Percentiles rank a stretch among this genome's conserved stretches.
These are phyloP conservation scores for Fusarium sp. DNA, from an alignment of 2,329 filamentous ascomycete genomes.

Conservation along the genomic window DNA sequence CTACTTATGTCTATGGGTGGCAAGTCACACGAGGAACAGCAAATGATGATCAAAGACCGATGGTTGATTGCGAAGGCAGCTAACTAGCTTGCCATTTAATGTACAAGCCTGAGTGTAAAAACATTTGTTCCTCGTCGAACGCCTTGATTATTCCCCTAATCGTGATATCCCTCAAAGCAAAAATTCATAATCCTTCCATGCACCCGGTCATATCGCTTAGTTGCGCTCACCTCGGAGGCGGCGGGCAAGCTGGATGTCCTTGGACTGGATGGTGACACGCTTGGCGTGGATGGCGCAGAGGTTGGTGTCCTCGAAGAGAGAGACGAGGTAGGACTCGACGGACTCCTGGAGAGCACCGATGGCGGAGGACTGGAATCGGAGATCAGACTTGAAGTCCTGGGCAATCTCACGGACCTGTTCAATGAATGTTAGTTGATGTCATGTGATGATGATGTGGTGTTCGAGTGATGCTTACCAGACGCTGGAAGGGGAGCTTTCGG, in stretches of 20 bases:
- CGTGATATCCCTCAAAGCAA: slow-evolving; percentile 55
- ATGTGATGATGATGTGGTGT: no score
- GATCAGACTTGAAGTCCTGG: slow-evolving; percentile 93
- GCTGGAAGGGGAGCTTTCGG: slow-evolving; percentile 97
- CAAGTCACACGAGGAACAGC: slow-evolving; percentile 16
- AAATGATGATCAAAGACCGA: slow-evolving; percentile 31
- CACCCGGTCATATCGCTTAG: no score
- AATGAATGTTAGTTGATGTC: slow-evolving; percentile 19
- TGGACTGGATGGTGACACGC: slow-evolving; percentile 97
- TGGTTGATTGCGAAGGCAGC: slow-evolving; percentile 44
- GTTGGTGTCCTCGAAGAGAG: slow-evolving; percentile 98
- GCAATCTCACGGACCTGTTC: slow-evolving; percentile 88
- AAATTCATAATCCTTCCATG: slow-evolving; percentile 59
- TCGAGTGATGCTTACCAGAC: slow-evolving; percentile 71
- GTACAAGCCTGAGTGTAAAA: slow-evolving; percentile 58
- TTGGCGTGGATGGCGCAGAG: slow-evolving; percentile 99
- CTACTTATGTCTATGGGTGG: not conserved
- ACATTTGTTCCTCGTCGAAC: slow-evolving; percentile 57
- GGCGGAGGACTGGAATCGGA: slow-evolving; percentile 98
- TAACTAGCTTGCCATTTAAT: slow-evolving; percentile 52
- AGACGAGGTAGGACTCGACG: slow-evolving; percentile 98
- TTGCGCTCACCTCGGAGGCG: slow-evolving; percentile 95
- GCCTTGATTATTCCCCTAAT: slow-evolving; percentile 60
- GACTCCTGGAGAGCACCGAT: slow-evolving; percentile 98
- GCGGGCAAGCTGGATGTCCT: slow-evolving; percentile 97